Conservation (phyloP, 345 rosid genomes). For the Arabis alpina region DNA sequence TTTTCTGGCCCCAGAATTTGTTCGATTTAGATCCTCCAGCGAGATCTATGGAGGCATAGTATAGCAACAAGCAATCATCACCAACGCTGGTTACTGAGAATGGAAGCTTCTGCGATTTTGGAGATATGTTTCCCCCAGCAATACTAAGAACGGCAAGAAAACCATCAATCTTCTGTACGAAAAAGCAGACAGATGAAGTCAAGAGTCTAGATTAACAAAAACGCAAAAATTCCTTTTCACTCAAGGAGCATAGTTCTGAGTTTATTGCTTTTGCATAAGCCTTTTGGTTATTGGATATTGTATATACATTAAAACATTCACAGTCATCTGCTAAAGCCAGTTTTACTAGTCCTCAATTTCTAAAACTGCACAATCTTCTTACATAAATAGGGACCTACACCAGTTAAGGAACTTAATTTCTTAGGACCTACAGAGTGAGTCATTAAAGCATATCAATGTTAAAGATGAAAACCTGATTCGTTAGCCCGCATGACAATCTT, state of each 20-base stretch:
- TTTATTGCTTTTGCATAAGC: slow-evolving; percentile 8
- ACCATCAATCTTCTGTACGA: slow-evolving; percentile 75
- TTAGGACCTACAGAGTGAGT: slow-evolving; percentile 11
- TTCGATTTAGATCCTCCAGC: slow-evolving; percentile 57
- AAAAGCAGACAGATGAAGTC: slow-evolving; percentile 26
- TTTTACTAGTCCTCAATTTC: slow-evolving; percentile 18
- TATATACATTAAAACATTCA: slow-evolving; percentile 20
- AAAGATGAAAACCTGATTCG: slow-evolving; percentile 60
- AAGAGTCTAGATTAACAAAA: slow-evolving; percentile 6
- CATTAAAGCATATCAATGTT: slow-evolving; percentile 15
- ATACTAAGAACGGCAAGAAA: slow-evolving; percentile 94
- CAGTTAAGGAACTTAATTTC: slow-evolving; percentile 1
- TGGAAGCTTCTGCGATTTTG: slow-evolving; percentile 88
- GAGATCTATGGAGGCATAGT: slow-evolving; percentile 86
- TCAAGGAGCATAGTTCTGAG: not conserved
- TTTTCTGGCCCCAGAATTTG: slow-evolving; percentile 60
- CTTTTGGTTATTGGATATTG: slow-evolving; percentile 21
- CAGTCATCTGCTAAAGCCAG: not conserved
- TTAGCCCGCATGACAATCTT: slow-evolving; percentile 65
- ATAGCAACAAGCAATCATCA: slow-evolving; percentile 79
- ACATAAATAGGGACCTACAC: not conserved
- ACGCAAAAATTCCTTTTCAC: not conserved
- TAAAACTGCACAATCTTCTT: not conserved
- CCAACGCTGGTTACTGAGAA: slow-evolving; percentile 89
- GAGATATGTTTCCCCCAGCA: slow-evolving; percentile 87